Evolutionary conservation across 306 rosid genomes (phyloP), one percentile per base, ranked within the genome.

Genomic region (Malus fusca): DNA sequence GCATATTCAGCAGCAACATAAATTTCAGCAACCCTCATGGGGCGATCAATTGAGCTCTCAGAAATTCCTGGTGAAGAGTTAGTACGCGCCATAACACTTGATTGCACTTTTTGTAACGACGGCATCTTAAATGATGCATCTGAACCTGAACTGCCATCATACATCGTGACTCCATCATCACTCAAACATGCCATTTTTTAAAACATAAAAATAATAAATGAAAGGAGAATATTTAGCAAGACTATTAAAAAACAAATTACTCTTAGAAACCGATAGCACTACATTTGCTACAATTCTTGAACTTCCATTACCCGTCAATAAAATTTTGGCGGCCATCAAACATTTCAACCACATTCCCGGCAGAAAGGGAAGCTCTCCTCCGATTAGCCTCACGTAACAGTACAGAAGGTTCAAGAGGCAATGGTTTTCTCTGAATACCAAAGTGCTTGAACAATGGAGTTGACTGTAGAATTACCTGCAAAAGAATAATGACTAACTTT

Each of bases 11-110:
- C 87, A 72, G 99, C 97, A 85, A 92, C 85, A 85, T 75, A 87
- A 77, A 95, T 90, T 84, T 95, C 99, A 37, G 99, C 97, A 90
- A 95, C 93, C 85, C 98, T 92, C 99, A 95, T 95, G 7, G 99
- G 99, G 48, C 91, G 90, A 85, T 85, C 92, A 81, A 89, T 80
- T 75, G 96, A 82, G 86, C 87, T 43, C 63, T 90, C 99, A n/a
- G 92, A 87, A 78, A 84, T 85, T 81, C 93, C 97, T 23, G 98
- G 97, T 35, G 97, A 90, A 84, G 99, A 92, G 87, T 90, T 88
- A 72, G 97, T 92, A 67, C 99, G 97, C 9, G 93, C 23, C 89
- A 95, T 92, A 79, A 87, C 74, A 80, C 79, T 89, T 85, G 89
- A 35, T 44, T 68, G 87, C 68, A 78, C 81, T 78, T 92, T 95